These are phyloP conservation scores for Colletotrichum incanum DNA, from an alignment of 2,329 filamentous ascomycete genomes.

Conservation along the genomic window DNA sequence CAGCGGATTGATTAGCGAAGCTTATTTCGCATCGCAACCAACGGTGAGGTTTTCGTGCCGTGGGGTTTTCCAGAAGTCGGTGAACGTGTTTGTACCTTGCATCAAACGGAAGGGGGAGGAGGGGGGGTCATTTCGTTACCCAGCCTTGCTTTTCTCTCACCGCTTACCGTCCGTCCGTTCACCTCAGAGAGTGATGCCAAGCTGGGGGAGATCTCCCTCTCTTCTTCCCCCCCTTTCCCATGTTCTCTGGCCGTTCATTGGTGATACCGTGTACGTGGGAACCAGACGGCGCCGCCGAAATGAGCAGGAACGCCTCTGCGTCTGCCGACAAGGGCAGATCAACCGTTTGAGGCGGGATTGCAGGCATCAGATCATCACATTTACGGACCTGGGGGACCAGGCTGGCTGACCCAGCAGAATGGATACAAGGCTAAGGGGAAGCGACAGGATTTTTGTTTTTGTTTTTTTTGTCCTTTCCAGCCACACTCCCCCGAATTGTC, in stretches of 20 bases:
- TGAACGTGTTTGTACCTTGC: background rate
- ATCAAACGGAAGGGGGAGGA: background rate
- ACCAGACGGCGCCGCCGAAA: slow-evolving; percentile 37
- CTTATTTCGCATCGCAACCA: slow-evolving; percentile 3
- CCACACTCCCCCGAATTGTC: background rate
- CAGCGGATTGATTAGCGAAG: slow-evolving; percentile 12
- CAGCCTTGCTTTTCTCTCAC: background rate
- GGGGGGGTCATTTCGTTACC: background rate
- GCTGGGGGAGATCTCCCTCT: background rate
- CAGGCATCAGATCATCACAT: background rate
- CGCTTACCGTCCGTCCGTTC: background rate
- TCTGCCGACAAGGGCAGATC: slow-evolving; percentile 1
- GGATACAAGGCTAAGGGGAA: background rate
- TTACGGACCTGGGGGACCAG: background rate
- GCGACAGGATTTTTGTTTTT: no score
- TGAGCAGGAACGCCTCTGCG: slow-evolving; percentile 11
- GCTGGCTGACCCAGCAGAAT: slow-evolving; percentile 4
- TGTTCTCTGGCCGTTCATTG: background rate
- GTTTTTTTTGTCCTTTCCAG: background rate
- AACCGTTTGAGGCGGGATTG: background rate
- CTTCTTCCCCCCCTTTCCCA: background rate
- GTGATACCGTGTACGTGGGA: slow-evolving; percentile 8
- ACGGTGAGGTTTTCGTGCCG: background rate
- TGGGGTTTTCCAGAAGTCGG: background rate
- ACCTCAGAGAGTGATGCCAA: background rate